A percentile compares a stretch with the other conserved stretches of the same genome.
These are phyloP conservation scores for Tympanopsis confertula DNA, from an alignment of 2,329 filamentous ascomycete species.

Conservation along the genomic window DNA sequence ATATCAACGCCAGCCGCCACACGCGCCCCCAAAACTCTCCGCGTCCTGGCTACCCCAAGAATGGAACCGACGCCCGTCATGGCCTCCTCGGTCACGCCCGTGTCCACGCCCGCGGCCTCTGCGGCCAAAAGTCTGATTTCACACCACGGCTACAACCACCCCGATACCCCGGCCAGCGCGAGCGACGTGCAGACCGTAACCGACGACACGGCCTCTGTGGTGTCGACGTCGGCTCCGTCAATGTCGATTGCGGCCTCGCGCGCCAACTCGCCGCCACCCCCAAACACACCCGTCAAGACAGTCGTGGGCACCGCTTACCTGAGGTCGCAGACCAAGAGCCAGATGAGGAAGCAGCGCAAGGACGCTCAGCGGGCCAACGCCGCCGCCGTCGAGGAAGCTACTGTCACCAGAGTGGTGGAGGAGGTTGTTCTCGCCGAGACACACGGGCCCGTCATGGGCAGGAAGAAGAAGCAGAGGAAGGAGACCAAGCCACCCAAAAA, in stretches of 20 bases:
- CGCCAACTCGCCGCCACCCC: conserved; percentile 58
- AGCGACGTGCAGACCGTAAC: conserved; percentile 57
- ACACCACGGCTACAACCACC: conserved; percentile 30
- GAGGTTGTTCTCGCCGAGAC: conserved; percentile 26
- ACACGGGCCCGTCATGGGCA: conserved; percentile 61
- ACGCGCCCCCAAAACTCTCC: conserved; percentile 50
- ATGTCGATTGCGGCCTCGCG: conserved; percentile 46
- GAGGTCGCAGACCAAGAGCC: conserved; percentile 63
- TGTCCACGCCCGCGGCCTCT: conserved; percentile 11
- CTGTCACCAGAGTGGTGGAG: conserved; percentile 35
- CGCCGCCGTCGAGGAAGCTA: conserved; percentile 34
- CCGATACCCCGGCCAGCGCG: conserved; percentile 66
- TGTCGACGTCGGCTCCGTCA: conserved; percentile 49
- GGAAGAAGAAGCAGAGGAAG: conserved; percentile 81
- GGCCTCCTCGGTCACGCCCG: conserved; percentile 5
- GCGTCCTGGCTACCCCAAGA: conserved; percentile 59
- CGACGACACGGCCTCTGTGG: conserved; percentile 41
- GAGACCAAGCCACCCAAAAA: conserved; percentile 26
- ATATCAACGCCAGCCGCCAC: conserved; percentile 39
- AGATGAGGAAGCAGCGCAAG: conserved; percentile 66
- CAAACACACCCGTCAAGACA: conserved; percentile 21
- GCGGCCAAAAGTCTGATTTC: conserved; percentile 15
- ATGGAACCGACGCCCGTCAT: conserved; percentile 36
- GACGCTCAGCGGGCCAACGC: conserved; percentile 55
- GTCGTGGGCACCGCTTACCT: conserved; percentile 57